A percentile compares a stretch with the other conserved stretches of the same genome.
phyloP scores from a whole-genome alignment of 768 basidiomycete genomes.

The Fomitopsis pulvina region DNA sequence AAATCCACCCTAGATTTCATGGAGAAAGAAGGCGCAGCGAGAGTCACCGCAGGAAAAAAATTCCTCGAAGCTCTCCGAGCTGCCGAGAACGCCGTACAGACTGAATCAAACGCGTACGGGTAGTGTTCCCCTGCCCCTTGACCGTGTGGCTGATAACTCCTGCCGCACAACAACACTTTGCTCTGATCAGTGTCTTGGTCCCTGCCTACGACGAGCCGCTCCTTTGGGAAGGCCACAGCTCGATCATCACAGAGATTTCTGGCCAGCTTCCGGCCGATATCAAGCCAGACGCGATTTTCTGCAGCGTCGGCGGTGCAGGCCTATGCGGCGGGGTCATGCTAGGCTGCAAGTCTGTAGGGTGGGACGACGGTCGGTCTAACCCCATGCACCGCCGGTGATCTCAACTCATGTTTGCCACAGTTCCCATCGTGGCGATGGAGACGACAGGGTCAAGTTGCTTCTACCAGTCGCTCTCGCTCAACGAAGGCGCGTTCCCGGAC shows the following conservation, averaged over 20 bases:
- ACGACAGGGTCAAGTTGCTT: slow-evolving; percentile 72
- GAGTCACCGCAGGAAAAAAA: slow-evolving; percentile 48
- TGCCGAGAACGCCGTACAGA: slow-evolving; percentile 39
- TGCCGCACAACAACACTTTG: background rate
- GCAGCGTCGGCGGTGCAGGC: slow-evolving; percentile 73
- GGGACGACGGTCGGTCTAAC: slow-evolving; percentile 53
- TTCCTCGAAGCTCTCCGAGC: slow-evolving; percentile 52
- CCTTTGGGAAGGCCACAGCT: slow-evolving; percentile 74
- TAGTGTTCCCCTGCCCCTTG: slow-evolving; percentile 21
- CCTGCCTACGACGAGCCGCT: slow-evolving; percentile 66
- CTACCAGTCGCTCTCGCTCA: slow-evolving; percentile 62
- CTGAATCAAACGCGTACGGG: slow-evolving; percentile 43
- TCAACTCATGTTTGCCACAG: slow-evolving; percentile 23
- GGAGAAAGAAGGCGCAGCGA: slow-evolving; percentile 45
- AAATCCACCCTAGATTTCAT: slow-evolving; percentile 44
- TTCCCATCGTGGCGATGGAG: slow-evolving; percentile 61
- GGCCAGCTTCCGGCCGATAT: slow-evolving; percentile 36
- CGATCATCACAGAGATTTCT: slow-evolving; percentile 60
- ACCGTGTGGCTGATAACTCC: background rate
- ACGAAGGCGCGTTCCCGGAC: slow-evolving; percentile 29
- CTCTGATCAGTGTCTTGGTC: slow-evolving; percentile 46
- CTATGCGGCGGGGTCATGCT: slow-evolving; percentile 62
- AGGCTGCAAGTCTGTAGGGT: slow-evolving; percentile 57
- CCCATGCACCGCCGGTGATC: background rate
- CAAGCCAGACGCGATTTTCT: slow-evolving; percentile 68